Percentiles rank a stretch among this genome's conserved stretches.
phyloP scores from a whole-genome alignment of 306 rosid species.

The Hippophae gyantsensis region DNA sequence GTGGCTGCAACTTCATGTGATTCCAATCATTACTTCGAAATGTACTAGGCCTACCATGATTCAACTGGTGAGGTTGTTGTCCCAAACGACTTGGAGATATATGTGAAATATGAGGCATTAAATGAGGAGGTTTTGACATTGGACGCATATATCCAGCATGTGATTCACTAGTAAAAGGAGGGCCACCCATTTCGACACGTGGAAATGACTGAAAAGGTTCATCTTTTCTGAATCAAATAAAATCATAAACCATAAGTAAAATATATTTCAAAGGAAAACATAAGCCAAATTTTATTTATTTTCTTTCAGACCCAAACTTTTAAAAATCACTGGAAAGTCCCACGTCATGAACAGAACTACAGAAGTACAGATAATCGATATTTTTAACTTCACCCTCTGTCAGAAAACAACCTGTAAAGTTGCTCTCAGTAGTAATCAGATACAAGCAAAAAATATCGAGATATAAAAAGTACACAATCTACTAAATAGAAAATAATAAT shows the following conservation, averaged over 20 bases:
- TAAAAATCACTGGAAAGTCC: no score
- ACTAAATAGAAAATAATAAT: constrained; percentile 5
- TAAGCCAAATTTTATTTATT: no score
- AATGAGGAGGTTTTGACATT: constrained; percentile 60
- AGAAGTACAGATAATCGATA: no score
- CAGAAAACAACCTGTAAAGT: no score
- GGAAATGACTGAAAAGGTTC: constrained; percentile 60
- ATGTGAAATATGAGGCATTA: constrained; percentile 56
- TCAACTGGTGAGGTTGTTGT: constrained; percentile 64
- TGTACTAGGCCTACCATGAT: constrained; percentile 52
- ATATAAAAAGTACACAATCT: not conserved
- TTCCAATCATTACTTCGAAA: constrained; percentile 60
- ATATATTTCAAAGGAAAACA: not conserved
- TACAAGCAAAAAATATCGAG: not conserved
- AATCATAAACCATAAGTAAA: constrained; percentile 5
- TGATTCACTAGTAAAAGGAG: constrained; percentile 44
- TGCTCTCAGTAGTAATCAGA: no score
- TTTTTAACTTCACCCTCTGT: no score
- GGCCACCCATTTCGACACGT: constrained; percentile 59
- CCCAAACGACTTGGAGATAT: constrained; percentile 93
- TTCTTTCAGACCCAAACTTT: not conserved
- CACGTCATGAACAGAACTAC: no score
- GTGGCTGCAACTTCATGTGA: constrained; percentile 60
- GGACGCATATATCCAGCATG: constrained; percentile 45
- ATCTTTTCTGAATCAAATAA: constrained; percentile 27